A percentile compares a stretch with the other conserved stretches of the same genome.
phyloP scores from a whole-genome alignment of 306 rosid genomes.

The Dryas alaskensis region DNA sequence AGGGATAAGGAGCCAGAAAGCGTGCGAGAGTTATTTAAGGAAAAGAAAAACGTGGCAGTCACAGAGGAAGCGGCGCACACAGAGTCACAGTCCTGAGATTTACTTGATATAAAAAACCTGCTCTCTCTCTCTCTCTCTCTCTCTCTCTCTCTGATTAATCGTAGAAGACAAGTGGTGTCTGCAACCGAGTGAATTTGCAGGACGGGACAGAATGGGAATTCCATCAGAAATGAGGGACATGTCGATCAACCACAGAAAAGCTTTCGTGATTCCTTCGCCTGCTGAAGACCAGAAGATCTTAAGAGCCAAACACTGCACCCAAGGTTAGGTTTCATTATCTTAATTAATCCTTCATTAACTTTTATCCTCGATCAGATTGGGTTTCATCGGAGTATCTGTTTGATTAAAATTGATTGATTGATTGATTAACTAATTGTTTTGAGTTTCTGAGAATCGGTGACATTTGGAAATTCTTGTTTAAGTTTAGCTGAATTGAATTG shows the following conservation, averaged over 20 bases:
- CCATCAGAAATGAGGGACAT: constrained; percentile 64
- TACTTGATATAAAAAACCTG: background rate
- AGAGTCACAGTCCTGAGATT: background rate
- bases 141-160: background rate
- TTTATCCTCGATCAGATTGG: background rate
- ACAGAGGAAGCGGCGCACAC: background rate
- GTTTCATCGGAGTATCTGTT: background rate
- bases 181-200: background rate
- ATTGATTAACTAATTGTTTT: background rate
- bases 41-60: background rate
- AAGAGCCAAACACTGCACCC: constrained; percentile 53
- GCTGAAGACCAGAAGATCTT: constrained; percentile 53
- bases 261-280: constrained; percentile 62
- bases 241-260: constrained; percentile 37
- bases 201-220: constrained; percentile 46
- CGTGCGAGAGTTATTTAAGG: no score
- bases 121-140: background rate
- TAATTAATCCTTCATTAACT: background rate
- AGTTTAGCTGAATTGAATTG: background rate
- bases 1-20: no score
- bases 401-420: background rate
- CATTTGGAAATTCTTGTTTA: background rate
- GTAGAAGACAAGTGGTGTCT: background rate
- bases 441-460: no score
- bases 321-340: constrained; percentile 22